These are phyloP conservation scores for Pseudopyricularia cyperi DNA, from an alignment of 2,329 filamentous ascomycete species.

Conservation along the genomic window DNA sequence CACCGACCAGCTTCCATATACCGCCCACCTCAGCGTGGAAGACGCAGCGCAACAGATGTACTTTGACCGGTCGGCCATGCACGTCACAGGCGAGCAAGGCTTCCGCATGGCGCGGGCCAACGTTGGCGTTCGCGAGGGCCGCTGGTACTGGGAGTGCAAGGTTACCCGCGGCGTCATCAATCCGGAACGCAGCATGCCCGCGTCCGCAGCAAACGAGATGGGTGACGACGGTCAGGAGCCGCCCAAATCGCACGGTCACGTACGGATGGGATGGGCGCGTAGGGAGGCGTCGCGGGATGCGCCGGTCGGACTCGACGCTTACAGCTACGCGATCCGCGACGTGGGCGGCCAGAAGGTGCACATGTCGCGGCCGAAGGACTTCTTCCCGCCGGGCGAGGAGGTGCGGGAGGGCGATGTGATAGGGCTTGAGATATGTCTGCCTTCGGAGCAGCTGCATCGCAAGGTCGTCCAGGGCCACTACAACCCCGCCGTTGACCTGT, in stretches of 20 bases:
- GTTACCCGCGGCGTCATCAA: constrained; percentile 55
- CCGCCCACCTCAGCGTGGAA: constrained; percentile 80
- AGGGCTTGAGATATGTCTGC: constrained; percentile 82
- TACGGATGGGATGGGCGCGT: constrained; percentile 78
- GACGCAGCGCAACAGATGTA: constrained; percentile 78
- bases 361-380: constrained; percentile 85
- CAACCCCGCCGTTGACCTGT: constrained; percentile 67
- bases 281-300: constrained; percentile 72
- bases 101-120: constrained; percentile 88
- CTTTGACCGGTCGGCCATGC: constrained; percentile 61
- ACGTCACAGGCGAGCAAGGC: constrained; percentile 82
- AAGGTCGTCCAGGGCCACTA: constrained; percentile 81
- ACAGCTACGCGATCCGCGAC: constrained; percentile 89
- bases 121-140: constrained; percentile 75
- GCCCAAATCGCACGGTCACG: constrained; percentile 41
- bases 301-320: constrained; percentile 77
- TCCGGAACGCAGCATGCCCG: constrained; percentile 25
- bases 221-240: constrained; percentile 6
- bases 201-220: constrained; percentile 11
- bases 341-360: constrained; percentile 83
- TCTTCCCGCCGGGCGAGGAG: constrained; percentile 66
- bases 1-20: constrained; percentile 74
- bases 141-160: constrained; percentile 90
- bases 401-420: constrained; percentile 87
- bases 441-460: constrained; percentile 71